A percentile compares a stretch with the other conserved stretches of the same genome.
Conservation (phyloP, 1,284 basidiomycete species). For the Heterobasidion occidentale region DNA sequence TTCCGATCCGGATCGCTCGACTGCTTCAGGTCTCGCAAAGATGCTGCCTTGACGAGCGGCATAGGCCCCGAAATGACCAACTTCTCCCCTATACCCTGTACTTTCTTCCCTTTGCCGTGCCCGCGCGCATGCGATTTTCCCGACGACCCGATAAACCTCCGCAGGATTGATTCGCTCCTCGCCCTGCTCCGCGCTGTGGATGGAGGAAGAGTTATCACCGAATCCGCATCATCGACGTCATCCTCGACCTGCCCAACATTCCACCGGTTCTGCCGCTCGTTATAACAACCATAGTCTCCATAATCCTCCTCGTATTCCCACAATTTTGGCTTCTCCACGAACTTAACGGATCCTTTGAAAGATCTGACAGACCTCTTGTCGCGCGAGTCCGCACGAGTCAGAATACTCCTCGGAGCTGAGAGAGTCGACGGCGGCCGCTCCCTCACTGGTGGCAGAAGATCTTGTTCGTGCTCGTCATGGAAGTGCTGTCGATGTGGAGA, state of each 20-base stretch:
- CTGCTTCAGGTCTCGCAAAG: conserved; percentile 4
- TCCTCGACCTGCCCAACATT: conserved; percentile 22
- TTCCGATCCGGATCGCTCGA: not conserved
- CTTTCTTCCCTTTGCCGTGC: conserved; percentile 9
- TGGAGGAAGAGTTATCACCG: conserved; percentile 15
- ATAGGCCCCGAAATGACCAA: conserved; percentile 27
- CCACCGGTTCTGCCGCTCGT: conserved; percentile 9
- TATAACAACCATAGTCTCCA: not conserved
- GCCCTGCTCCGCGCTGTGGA: conserved; percentile 8
- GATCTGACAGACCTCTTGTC: conserved; percentile 1
- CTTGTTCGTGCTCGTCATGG: conserved; percentile 1
- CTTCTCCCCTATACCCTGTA: conserved; percentile 14
- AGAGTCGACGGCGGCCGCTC: not conserved
- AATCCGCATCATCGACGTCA: conserved; percentile 13
- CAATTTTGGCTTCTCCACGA: conserved; percentile 7
- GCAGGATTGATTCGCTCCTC: conserved; percentile 10
- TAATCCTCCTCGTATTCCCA: conserved; percentile 11
- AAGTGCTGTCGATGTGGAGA: conserved; percentile 10
- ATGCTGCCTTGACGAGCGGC: conserved; percentile 16
- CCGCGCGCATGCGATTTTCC: conserved; percentile 15
- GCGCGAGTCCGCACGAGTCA: conserved; percentile 11
- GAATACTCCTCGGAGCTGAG: conserved; percentile 12
- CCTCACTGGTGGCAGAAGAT: not conserved
- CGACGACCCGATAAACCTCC: conserved; percentile 14
- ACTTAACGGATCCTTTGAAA: conserved; percentile 12